A percentile compares a stretch with the other conserved stretches of the same genome.
These are phyloP conservation scores for Isoetes taiwanensis DNA, from an alignment of 75 land plant genomes.

Conservation along the genomic window DNA sequence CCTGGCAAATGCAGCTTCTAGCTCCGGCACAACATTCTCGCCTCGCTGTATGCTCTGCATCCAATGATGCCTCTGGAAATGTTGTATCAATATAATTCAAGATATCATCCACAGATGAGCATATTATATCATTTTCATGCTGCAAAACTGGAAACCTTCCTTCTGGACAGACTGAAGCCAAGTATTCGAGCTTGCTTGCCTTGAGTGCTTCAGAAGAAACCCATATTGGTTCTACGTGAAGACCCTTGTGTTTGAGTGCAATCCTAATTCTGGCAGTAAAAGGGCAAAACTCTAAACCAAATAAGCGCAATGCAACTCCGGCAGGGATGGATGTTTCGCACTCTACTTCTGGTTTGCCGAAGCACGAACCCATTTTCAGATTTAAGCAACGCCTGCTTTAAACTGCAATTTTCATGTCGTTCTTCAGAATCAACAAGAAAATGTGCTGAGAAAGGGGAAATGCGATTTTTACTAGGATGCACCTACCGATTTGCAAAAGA, in stretches of 20 bases:
- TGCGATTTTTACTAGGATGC: no score
- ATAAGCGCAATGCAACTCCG: no score
- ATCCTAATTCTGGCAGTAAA: constrained; percentile 1
- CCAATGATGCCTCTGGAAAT: background rate
- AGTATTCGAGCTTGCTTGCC: background rate
- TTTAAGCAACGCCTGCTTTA: no score
- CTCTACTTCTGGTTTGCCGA: no score
- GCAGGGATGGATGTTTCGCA: no score
- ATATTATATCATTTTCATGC: background rate
- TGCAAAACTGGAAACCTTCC: background rate
- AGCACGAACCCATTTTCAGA: no score
- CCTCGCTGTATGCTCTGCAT: background rate
- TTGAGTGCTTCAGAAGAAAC: background rate
- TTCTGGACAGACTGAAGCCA: background rate
- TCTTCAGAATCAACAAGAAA: no score
- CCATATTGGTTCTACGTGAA: background rate
- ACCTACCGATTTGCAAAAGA: no score
- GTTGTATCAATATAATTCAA: background rate
- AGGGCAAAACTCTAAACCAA: constrained; percentile 3
- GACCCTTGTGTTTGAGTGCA: constrained; percentile 4
- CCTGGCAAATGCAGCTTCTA: background rate
- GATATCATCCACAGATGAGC: background rate
- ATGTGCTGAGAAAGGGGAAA: no score
- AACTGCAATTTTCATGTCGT: no score
- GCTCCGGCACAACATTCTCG: background rate